These are phyloP conservation scores for Candida berthetii DNA, from an alignment of 805 yeast genomes.

Conservation along the genomic window DNA sequence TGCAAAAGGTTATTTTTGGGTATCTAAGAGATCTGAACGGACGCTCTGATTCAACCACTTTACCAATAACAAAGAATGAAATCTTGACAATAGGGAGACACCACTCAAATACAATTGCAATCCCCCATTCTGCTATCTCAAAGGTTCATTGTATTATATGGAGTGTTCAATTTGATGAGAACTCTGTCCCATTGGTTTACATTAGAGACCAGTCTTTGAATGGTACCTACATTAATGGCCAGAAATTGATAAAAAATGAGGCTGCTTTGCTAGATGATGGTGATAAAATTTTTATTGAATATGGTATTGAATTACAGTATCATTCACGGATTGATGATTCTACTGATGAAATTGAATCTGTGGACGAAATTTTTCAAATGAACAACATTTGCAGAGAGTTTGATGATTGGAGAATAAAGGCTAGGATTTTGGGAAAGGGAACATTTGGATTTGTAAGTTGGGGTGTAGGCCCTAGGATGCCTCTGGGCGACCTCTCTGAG, in stretches of 20 bases:
- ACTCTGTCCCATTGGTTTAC: constrained; percentile 39
- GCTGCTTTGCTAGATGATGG: constrained; percentile 27
- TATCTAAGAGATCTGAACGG: constrained; percentile 7
- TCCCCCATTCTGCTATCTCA: constrained; percentile 35
- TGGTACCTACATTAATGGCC: constrained; percentile 41
- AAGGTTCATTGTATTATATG: constrained; percentile 41
- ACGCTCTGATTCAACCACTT: constrained; percentile 3
- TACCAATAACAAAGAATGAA: constrained; percentile 23
- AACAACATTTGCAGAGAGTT: constrained; percentile 17
- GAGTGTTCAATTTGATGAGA: constrained; percentile 43
- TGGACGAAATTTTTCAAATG: constrained; percentile 10
- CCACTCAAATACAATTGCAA: constrained; percentile 22
- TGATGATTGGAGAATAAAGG: constrained; percentile 34
- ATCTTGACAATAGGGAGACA: constrained; percentile 39
- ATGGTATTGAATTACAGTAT: constrained; percentile 19
- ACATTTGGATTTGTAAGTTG: constrained; percentile 51
- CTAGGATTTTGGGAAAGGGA: constrained; percentile 44
- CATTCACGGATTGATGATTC: constrained; percentile 8
- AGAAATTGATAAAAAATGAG: constrained; percentile 21
- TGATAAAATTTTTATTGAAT: constrained; percentile 33
- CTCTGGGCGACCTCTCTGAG: too few species aligned
- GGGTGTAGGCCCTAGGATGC: too few species aligned
- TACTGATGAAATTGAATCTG: constrained; percentile 7
- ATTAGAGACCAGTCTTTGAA: constrained; percentile 45
- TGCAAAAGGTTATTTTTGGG: neutral